phyloP scores from a whole-genome alignment of 495 filamentous ascomycete species.

The Platismatia glauca region DNA sequence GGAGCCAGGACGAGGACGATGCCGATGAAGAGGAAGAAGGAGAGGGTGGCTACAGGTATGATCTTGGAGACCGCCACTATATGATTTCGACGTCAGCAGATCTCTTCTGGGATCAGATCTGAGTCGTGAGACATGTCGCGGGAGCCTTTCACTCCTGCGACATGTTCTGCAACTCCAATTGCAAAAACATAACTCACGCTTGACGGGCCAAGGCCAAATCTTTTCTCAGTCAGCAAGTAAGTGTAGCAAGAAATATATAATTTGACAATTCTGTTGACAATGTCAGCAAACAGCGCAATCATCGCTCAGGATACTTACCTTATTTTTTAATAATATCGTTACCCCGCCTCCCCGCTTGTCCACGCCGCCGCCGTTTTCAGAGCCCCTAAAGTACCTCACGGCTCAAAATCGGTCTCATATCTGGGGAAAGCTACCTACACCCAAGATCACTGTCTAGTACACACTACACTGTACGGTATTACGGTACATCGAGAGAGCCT shows the following conservation, averaged over 20 bases:
- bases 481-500: too few species aligned
- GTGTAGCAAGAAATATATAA: background rate
- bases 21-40: slow-evolving; percentile 52
- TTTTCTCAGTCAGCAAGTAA: background rate
- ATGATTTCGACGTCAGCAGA: too few species aligned
- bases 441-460: too few species aligned
- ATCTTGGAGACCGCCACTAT: slow-evolving; percentile 22
- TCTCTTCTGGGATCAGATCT: background rate
- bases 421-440: too few species aligned
- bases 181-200: too few species aligned
- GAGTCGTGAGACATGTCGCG: background rate
- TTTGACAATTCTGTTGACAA: background rate
- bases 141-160: too few species aligned
- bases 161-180: too few species aligned
- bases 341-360: too few species aligned
- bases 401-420: background rate
- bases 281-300: background rate
- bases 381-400: background rate
- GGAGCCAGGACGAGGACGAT: slow-evolving; percentile 70
- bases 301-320: background rate
- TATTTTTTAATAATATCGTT: too few species aligned
- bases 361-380: background rate
- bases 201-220: too few species aligned
- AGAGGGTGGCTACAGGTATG: slow-evolving; percentile 40
- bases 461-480: too few species aligned